Base-by-base conservation (phyloP, 495 filamentous ascomycete species). In the Sporormia fimetaria region DNA sequence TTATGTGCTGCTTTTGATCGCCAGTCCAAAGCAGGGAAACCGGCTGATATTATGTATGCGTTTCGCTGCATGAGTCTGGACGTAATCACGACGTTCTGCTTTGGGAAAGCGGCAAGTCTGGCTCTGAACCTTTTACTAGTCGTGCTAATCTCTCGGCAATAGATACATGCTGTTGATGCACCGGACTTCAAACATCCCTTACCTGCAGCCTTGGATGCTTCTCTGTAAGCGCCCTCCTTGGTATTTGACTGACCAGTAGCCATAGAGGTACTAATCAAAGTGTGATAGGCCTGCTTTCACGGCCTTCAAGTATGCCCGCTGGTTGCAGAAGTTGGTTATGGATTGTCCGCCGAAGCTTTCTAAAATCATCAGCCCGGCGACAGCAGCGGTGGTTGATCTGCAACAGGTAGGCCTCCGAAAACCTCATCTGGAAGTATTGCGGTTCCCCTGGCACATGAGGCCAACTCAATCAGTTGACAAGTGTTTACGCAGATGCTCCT, bases 61-160 rank as follows among this genome's bases (percentile, higher is more conserved):
- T 62, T 62, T 35, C 61, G 58, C n/a, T 62, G 55, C 37, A 44
- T 60, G 21, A 44, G 65, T 4, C 40, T 65, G 6, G 66, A 69
- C 30, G 57, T 58, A 9, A 65, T 69, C 29, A 61, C 51, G 7
- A 40, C 38, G 12, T 59, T 67, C 36, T 63, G 55, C 27, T 66
- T 68, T 42, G 58, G 43, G 4, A 42, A 50, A 1, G 41, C n/a
- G n/a, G n/a, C n/a, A n/a, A n/a, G n/a, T n/a, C n/a, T n/a, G n/a
- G n/a, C n/a, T n/a, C n/a, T n/a, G n/a, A n/a, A n/a, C n/a, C n/a
- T n/a, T n/a, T n/a, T n/a, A n/a, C n/a, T n/a, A n/a, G n/a, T n/a
- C n/a, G n/a, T n/a, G n/a, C n/a, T n/a, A n/a, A n/a, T n/a, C n/a
- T n/a, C n/a, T n/a, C n/a, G n/a, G n/a, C n/a, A n/a, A n/a, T n/a